Base-by-base conservation (phyloP, 1,284 basidiomycete species). In the Wolfiporia cocos region DNA sequence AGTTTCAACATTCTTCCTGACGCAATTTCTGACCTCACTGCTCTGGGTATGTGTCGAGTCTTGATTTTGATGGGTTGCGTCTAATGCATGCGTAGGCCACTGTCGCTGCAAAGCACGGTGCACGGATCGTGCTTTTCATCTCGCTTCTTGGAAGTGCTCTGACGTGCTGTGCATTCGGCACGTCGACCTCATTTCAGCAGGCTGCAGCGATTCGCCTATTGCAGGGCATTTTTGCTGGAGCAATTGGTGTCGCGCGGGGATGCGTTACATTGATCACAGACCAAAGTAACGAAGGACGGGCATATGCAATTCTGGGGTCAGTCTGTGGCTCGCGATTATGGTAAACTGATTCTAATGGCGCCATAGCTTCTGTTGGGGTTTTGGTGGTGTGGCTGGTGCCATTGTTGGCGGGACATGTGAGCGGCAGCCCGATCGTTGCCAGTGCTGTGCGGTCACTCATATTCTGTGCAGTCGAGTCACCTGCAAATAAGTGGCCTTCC, bases 191-290 rank as follows among this genome's bases (percentile, higher is more conserved):
- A 4, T 71, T 93, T 12, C 74, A 81, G 20, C 81, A 94, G 61
- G 95, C 94, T 3, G 82, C 98, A 42, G 81, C 74, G 35, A 83
- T 95, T 28, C 79, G 95, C n/a, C 71, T 99, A 4, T 74, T 92
- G 20, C 95, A 99, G 63, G 95, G 95, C 20, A 77, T 98, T 33
- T 99, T 98, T 60, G 93, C 90, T 9, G 95, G 95, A 14, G 89
- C 92, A 12, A 87, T 96, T 26, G 94, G 92, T 22, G 93, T 96
- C 15, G 92, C 91, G 32, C 77, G 93, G 53, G 91, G 92, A 17
- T 89, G 86, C 5, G 84, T 99, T 33, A 71, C 90, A 18, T 86
- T 87, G 48, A 76, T 99, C 44, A 95, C 95, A 1, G 92, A 95
- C 64, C 66, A 78, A 30, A 90, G 81, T 42, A 97, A 97, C 62